Evolutionary conservation across 495 filamentous ascomycete genomes (phyloP).

Genomic region (Neurospora sp.): DNA sequence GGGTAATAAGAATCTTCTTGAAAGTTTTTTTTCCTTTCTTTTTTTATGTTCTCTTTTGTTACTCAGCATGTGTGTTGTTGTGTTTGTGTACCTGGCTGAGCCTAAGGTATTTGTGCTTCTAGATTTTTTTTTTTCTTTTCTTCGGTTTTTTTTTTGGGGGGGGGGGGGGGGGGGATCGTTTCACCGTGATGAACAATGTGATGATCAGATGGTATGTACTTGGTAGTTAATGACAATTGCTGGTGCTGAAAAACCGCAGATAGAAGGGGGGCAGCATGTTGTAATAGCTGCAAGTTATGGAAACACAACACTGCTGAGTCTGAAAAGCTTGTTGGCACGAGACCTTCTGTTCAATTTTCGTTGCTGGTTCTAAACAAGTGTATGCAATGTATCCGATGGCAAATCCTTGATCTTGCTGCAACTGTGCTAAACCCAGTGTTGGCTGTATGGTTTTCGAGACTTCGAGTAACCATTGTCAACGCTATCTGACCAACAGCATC

Average conservation of each 20-base stretch:
- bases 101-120: too few species aligned
- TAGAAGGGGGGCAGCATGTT: background rate
- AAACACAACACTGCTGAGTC: background rate
- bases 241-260: too few species aligned
- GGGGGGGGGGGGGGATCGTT: too few species aligned
- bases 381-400: constrained; percentile 6
- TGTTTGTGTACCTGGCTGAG: too few species aligned
- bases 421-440: background rate
- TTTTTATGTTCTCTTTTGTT: background rate
- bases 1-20: too few species aligned
- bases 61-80: too few species aligned
- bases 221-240: too few species aligned
- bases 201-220: too few species aligned
- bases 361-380: background rate
- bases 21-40: background rate
- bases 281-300: background rate
- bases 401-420: constrained; percentile 36
- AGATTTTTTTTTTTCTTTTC: too few species aligned
- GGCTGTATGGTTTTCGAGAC: background rate
- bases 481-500: background rate
- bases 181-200: too few species aligned
- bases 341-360: background rate
- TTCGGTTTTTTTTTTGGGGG: too few species aligned
- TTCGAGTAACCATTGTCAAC: background rate
- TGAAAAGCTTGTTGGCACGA: background rate